A percentile compares a stretch with the other conserved stretches of the same genome.
Evolutionary conservation across 352 stramenopile species (phyloP).

Genomic region (Phytophthora capsici): DNA sequence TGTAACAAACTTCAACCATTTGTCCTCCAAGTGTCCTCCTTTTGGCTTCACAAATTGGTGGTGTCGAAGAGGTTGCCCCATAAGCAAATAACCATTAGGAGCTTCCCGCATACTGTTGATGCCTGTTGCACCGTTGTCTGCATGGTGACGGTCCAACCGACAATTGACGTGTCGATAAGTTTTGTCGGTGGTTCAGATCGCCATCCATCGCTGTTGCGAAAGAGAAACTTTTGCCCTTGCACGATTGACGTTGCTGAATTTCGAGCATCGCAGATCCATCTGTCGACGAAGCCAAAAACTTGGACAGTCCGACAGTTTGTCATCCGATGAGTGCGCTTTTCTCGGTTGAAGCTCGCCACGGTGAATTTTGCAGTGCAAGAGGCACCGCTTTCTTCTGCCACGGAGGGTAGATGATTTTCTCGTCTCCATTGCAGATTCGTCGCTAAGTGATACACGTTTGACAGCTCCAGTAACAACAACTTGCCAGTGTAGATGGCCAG

Average conservation of each 20-base stretch:
- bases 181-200: neutral
- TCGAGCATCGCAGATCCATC: slow-evolving; percentile 34
- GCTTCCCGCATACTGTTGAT: no score
- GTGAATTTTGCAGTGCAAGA: neutral
- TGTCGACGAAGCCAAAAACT: slow-evolving; percentile 10
- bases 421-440: slow-evolving; percentile 4
- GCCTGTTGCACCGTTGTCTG: no score
- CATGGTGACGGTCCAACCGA: neutral
- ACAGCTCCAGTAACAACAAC: no score
- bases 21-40: slow-evolving; percentile 9
- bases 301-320: slow-evolving; percentile 26
- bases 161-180: neutral
- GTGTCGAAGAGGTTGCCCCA: neutral
- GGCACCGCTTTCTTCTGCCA: neutral
- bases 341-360: neutral
- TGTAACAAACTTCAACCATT: slow-evolving; percentile 12
- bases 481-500: no score
- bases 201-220: slow-evolving; percentile 2
- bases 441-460: slow-evolving; percentile 2
- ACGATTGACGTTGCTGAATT: no score
- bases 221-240: slow-evolving; percentile 1
- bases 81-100: no score
- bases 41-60: neutral
- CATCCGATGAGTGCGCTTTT: slow-evolving; percentile 4
- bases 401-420: neutral